Conservation (phyloP, 345 rosid species). For the Pistacia atlantica region DNA sequence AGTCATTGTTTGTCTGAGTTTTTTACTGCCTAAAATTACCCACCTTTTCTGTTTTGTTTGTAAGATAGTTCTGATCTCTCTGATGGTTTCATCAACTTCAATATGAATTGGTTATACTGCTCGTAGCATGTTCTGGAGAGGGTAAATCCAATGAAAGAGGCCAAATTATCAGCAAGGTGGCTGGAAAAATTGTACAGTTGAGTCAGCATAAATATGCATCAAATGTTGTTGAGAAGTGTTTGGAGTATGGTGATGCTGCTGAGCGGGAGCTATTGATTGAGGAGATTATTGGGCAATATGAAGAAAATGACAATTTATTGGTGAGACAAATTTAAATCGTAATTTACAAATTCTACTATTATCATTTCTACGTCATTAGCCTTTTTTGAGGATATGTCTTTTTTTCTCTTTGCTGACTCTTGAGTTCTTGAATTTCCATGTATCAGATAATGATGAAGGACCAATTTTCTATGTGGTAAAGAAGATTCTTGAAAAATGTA, state of each 20-base stretch:
- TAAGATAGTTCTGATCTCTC: background rate
- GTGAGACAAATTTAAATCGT: constrained; percentile 41
- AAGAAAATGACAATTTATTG: constrained; percentile 80
- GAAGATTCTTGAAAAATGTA: constrained; percentile 82
- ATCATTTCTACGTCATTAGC: background rate
- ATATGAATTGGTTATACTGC: constrained; percentile 17
- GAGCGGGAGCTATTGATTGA: constrained; percentile 80
- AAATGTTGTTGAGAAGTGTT: constrained; percentile 94
- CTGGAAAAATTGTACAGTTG: constrained; percentile 82
- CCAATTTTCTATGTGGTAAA: constrained; percentile 96
- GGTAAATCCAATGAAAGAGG: constrained; percentile 80
- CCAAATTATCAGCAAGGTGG: constrained; percentile 71
- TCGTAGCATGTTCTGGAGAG: constrained; percentile 92
- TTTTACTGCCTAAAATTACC: background rate
- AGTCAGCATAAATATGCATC: constrained; percentile 99
- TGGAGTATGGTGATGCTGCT: constrained; percentile 68
- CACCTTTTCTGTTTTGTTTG: too few species aligned
- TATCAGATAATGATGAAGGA: constrained; percentile 94
- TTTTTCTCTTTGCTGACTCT: background rate
- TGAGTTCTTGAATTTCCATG: constrained; percentile 6
- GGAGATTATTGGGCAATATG: constrained; percentile 77
- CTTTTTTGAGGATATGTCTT: background rate
- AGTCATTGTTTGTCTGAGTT: background rate
- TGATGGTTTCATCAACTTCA: background rate
- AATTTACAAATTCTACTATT: background rate